These are phyloP conservation scores for Viola pubescens DNA, from an alignment of 441 rosid species.

Conservation along the genomic window DNA sequence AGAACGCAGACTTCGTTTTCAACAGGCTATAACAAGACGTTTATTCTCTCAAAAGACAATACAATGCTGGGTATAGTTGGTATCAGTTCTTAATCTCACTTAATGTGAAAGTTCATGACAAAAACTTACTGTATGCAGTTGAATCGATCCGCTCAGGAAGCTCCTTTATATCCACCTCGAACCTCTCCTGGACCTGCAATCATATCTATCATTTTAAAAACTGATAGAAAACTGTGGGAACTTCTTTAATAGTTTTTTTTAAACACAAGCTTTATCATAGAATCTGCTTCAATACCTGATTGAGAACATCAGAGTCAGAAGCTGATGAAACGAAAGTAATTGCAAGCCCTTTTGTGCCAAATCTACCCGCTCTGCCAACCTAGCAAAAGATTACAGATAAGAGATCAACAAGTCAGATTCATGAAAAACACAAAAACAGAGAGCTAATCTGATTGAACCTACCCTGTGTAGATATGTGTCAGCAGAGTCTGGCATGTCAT, in stretches of 20 bases:
- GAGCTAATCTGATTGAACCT: background rate
- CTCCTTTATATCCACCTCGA: conserved; percentile 95
- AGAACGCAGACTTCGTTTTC: no score
- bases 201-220: conserved; percentile 1
- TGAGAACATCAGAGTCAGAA: conserved; percentile 79
- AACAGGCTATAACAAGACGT: no score
- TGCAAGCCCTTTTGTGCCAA: conserved; percentile 97
- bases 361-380: conserved; percentile 99
- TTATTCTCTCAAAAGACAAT: background rate
- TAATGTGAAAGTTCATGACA: background rate
- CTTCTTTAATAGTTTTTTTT: no score
- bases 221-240: no score
- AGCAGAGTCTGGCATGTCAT: conserved; percentile 99
- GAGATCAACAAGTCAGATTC: background rate
- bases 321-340: conserved; percentile 91
- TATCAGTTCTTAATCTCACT: background rate
- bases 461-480: conserved; percentile 99
- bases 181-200: conserved; percentile 83
- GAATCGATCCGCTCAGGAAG: conserved; percentile 98
- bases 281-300: conserved; percentile 48
- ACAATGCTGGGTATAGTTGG: background rate
- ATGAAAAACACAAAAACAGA: background rate
- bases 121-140: conserved; percentile 81
- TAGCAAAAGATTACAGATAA: conserved; percentile 6
- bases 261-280: background rate